Evolutionary conservation across 2,329 filamentous ascomycete species (phyloP), one percentile per base, ranked within the genome.

Genomic region (Phoma sp.): DNA sequence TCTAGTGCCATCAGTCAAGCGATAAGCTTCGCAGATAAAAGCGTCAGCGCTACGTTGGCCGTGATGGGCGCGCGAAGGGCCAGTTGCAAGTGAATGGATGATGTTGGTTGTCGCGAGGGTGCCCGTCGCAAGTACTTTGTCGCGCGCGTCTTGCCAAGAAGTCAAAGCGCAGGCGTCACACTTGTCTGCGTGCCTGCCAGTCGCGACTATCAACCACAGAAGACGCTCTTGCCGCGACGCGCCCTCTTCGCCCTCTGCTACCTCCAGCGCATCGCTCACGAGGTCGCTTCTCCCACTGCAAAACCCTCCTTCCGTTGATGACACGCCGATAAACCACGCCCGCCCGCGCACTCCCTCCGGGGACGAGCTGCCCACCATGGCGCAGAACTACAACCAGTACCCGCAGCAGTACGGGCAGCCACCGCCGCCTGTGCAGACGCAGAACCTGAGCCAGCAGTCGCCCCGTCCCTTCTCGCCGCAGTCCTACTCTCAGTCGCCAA

Each of bases 401-500:
- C 55, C 45, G 55, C 55, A 57, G 49, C 63, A 73, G 57, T 67
- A 71, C 25, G 59, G 60, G 57, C 64, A 61, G 37, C 58, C 60
- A 42, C 65, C 68, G 60, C 70, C 66, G 54, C 72, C 64, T 29
- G 70, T 73, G 41, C 73, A 74, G 58, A 71, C 69, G 24, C 67
- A 71, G 59, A 80, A 82, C 37, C 69, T 71, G 35, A 65, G 64
- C 52, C 65, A 66, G 41, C 73, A 71, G 62, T 61, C 82, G 46
- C 86, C 58, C 54, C 68, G 70, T 59, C 47, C 69, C 46, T 72
- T 64, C 62, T 74, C 73, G n/a, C 73, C 73, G 45, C 65, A 61
- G 7, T 61, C 65, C 11, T 72, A 71, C 65, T 66, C 70, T 61
- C 86, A 88, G 39, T 82, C 79, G 44, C 78, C 82, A 22, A 79